These are phyloP conservation scores for Kwoniella bestiolae DNA, from an alignment of 768 basidiomycete genomes.

Conservation along the genomic window DNA sequence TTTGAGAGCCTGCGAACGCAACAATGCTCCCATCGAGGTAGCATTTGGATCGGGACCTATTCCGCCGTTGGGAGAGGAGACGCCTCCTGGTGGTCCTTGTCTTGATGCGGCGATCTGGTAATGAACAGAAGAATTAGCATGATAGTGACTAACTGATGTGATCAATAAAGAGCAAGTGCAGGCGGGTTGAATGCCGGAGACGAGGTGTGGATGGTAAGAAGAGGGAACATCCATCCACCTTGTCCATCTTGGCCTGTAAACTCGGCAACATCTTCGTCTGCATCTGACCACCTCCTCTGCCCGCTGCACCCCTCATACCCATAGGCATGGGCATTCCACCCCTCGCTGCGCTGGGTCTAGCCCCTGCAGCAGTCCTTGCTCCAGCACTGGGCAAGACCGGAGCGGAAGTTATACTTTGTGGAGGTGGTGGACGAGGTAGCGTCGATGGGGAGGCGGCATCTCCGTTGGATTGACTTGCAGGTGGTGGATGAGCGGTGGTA, in stretches of 20 bases:
- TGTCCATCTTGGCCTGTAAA: constrained; percentile 92
- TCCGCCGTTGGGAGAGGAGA: constrained; percentile 9
- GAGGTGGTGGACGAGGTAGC: constrained; percentile 23
- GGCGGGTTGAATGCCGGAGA: too few relatives aligned
- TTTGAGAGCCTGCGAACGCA: constrained; percentile 50
- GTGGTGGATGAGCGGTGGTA: constrained; percentile 20
- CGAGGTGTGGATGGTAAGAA: too few relatives aligned
- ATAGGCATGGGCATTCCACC: constrained; percentile 41
- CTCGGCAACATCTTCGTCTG: constrained; percentile 71
- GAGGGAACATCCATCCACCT: constrained; percentile 63
- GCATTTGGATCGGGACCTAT: constrained; percentile 48
- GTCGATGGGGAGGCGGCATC: constrained; percentile 5
- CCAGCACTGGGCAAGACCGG: constrained; percentile 19
- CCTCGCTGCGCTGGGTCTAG: constrained; percentile 21
- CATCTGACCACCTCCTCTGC: constrained; percentile 26
- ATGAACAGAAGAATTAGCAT: constrained; percentile 4
- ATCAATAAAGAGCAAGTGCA: too few relatives aligned
- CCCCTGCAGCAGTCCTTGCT: background rate
- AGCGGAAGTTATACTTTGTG: constrained; percentile 20
- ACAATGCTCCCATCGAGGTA: constrained; percentile 52
- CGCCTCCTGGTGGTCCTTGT: constrained; percentile 30
- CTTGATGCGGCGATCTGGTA: constrained; percentile 43
- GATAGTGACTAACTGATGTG: too few relatives aligned
- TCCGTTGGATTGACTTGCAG: constrained; percentile 1
- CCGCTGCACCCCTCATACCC: constrained; percentile 46